Conservation (phyloP, 2,329 filamentous ascomycete species). For the Penicillium sp. region DNA sequence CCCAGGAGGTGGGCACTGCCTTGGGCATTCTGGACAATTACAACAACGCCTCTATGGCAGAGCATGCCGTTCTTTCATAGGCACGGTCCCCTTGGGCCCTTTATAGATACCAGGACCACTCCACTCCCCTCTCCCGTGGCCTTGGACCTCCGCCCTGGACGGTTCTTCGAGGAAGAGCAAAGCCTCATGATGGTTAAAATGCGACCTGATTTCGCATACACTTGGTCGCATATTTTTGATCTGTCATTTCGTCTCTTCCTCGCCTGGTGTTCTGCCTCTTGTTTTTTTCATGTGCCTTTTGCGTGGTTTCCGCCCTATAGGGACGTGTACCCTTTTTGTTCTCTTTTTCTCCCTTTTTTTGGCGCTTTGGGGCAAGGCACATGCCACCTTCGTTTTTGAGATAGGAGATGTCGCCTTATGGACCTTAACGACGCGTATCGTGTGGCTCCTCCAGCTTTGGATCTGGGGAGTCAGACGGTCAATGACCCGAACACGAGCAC, state of each 20-base stretch:
- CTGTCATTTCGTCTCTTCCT: not conserved
- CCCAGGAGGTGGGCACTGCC: conserved; percentile 31
- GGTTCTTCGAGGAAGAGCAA: not conserved
- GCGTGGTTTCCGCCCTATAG: conserved; percentile 3
- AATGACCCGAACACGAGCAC: conserved; percentile 19
- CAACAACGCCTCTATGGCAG: conserved; percentile 17
- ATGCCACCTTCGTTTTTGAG: conserved; percentile 16
- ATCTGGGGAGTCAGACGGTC: conserved; percentile 6
- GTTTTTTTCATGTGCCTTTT: conserved; percentile 1
- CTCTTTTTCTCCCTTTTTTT: not conserved
- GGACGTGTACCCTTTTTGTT: not conserved
- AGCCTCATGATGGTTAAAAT: not conserved
- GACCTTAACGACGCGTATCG: conserved; percentile 29
- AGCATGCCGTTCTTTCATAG: conserved; percentile 16
- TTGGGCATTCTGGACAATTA: conserved; percentile 32
- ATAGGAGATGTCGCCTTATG: conserved; percentile 12
- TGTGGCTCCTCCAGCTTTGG: conserved; percentile 5
- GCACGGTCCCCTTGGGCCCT: not conserved
- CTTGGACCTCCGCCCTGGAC: not conserved
- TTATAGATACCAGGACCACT: conserved; percentile 5
- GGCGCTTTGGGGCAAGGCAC: conserved; percentile 13
- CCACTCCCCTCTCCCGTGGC: not conserved
- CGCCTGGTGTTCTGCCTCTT: not conserved
- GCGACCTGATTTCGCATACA: not conserved
- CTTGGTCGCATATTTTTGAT: not conserved